Evolutionary conservation across 1,284 basidiomycete species (phyloP), one percentile per base, ranked within the genome.

Genomic region (Cutaneotrichosporon spelunceum): DNA sequence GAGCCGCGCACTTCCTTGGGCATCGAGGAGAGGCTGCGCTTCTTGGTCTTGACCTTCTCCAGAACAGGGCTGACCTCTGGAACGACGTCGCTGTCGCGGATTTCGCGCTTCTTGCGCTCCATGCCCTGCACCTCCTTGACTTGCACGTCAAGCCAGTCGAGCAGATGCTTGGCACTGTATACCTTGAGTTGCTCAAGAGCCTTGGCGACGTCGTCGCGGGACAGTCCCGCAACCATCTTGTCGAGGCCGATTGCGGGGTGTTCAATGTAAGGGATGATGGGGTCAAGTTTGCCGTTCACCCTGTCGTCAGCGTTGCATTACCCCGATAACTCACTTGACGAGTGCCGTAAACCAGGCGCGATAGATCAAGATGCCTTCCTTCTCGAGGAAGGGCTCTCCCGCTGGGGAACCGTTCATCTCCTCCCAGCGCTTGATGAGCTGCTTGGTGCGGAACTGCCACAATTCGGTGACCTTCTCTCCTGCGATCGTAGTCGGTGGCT

Each of bases 351-450:
- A 70, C 71, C 72, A 78, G 0, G 73, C 77, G 49, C 72, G 70
- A 64, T 79, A 79, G 10, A 79, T 65, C 56, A 70, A 74, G n/a
- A 74, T 60, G 6, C 77, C 78, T 3, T 67, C 69, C 19, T 70
- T 55, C 1, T 66, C 53, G n/a, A 72, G 45, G 1, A 64, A 67
- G 1, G 66, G 52, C 13, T 27, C 34, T 14, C 55, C 58, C n/a
- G 50, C 7, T 4, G 26, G n/a, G 39, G 3, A 57, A 27, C 33
- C 45, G 30, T 56, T 55, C n/a, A 62, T 21, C 19, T 57, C 56
- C 57, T 78, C 74, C 76, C 76, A 79, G 39, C 65, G 29, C 27
- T 26, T 14, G 13, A 64, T 34, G n/a, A 64, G 29, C 36, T 49
- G 27, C 19, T n/a, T 33, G 16, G 56, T 56, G 19, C 62, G 60